Evolutionary conservation across 164 flowering plant species (phyloP), one percentile per base, ranked within the genome.

Genomic region (Stephania yunnanensis): DNA sequence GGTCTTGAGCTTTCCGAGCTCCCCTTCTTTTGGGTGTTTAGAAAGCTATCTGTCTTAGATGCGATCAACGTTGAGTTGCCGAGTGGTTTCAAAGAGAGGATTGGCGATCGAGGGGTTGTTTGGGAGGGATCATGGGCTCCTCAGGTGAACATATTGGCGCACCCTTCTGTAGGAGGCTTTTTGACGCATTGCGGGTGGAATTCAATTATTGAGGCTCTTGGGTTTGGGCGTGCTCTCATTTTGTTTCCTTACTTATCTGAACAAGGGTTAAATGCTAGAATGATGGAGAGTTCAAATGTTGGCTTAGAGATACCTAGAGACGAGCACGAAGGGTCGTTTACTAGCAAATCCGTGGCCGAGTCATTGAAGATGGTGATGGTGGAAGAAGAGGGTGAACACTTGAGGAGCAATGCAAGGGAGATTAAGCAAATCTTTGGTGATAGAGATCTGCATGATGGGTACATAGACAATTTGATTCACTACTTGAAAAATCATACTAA

Each of bases 101-200:
- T 69, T 13, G 65, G 13, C 4, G 80, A 48, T 0, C 79, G 73
- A 0, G 85, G 87, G 6, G 0, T 84, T 5, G 78, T 87, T 0
- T 83, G 82, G 25, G 71, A 10, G 61, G 78, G 80, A 11, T n/a
- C n/a, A n/a, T 86, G 90, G 89, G 89, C 73, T 7, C 87, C 85
- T n/a, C 88, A 88, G 25, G 61, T 79, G 22, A 78, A 42, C 69
- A 80, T 88, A 69, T 74, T 87, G 64, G 76, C 71, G 50, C 91
- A 87, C 75, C 68, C 71, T 9, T 86, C 88, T 0, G 74, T 85
- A 0, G 88, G 88, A 0, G 82, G 80, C 2, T 82, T 86, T 71
- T 71, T 86, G 79, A 79, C 80, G 19, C 87, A 88, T 61, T 80
- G 80, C 7, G 89, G 89, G 4, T 85, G 87, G 88, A 77, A 86